Evolutionary conservation across 1,284 basidiomycete species (phyloP).

Genomic region (Chiua sp.): DNA sequence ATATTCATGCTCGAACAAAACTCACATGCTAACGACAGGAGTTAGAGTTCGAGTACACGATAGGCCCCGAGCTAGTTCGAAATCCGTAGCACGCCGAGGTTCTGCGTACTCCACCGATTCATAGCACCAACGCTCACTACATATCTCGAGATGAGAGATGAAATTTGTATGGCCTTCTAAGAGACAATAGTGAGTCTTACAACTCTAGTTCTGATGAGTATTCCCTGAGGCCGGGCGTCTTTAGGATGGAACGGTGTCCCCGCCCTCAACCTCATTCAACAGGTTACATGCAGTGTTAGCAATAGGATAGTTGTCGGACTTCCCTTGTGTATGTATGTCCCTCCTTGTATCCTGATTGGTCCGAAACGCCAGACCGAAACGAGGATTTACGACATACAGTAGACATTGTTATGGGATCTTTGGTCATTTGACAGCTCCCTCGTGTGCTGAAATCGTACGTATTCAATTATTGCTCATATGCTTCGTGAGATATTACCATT

Average conservation of each 20-base stretch:
- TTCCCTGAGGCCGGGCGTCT: not conserved
- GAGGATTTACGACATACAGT: not conserved
- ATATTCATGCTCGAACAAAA: not conserved
- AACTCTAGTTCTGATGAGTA: not conserved
- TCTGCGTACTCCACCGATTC: slow-evolving; percentile 35
- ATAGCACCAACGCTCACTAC: slow-evolving; percentile 30
- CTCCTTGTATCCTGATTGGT: not conserved
- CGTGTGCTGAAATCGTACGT: not conserved
- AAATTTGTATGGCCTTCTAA: slow-evolving; percentile 35
- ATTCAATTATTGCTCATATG: not conserved
- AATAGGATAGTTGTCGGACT: not conserved
- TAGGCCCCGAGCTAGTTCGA: slow-evolving; percentile 27
- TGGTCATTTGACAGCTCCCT: not conserved
- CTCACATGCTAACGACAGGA: slow-evolving; percentile 6
- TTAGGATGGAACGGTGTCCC: not conserved
- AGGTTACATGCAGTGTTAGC: not conserved
- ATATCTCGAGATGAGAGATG: slow-evolving; percentile 34
- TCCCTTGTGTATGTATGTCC: not conserved
- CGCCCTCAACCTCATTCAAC: not conserved
- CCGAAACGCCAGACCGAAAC: not conserved
- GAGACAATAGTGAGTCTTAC: slow-evolving; percentile 18
- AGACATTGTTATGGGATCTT: not conserved
- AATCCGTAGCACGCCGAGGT: slow-evolving; percentile 35
- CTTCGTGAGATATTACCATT: not conserved
- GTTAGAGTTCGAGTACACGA: slow-evolving; percentile 29